A percentile compares a stretch with the other conserved stretches of the same genome.
These are phyloP conservation scores for Kwoniella sp. DNA, from an alignment of 768 basidiomycete species.

Conservation along the genomic window DNA sequence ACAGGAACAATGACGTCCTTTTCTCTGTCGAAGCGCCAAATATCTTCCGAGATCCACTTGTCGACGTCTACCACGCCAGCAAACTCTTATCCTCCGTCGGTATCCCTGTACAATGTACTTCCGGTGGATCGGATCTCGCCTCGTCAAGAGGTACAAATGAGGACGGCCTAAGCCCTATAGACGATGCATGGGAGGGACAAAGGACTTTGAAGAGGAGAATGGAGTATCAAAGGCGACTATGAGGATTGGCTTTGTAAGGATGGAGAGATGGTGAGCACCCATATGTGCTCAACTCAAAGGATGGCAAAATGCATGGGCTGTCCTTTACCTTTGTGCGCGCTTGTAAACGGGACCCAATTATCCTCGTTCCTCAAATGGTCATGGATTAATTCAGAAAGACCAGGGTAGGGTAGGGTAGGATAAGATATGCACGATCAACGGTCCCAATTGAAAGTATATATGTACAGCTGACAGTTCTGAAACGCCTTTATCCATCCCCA, in stretches of 20 bases:
- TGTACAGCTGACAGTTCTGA: background rate
- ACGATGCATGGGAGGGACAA: constrained; percentile 27
- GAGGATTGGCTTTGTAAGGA: background rate
- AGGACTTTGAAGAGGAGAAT: constrained; percentile 17
- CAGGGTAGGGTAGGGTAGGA: no score
- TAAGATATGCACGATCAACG: background rate
- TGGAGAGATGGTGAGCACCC: background rate
- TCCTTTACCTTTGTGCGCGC: background rate
- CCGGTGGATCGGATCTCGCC: background rate
- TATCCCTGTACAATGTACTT: background rate
- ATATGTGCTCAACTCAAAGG: no score
- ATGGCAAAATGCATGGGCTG: no score
- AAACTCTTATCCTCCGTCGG: constrained; percentile 1
- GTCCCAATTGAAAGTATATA: no score
- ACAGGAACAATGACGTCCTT: constrained; percentile 25
- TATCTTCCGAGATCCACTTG: constrained; percentile 45
- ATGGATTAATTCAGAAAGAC: no score
- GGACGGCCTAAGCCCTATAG: constrained; percentile 25
- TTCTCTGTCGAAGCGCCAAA: constrained; percentile 53
- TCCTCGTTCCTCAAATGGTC: no score
- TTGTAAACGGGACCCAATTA: no score
- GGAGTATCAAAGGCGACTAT: constrained; percentile 1
- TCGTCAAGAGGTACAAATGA: background rate
- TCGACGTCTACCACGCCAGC: constrained; percentile 31
- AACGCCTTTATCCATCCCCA: background rate